Base-by-base conservation (phyloP, 75 land plant genomes). In the Sequoiadendron giganteum region DNA sequence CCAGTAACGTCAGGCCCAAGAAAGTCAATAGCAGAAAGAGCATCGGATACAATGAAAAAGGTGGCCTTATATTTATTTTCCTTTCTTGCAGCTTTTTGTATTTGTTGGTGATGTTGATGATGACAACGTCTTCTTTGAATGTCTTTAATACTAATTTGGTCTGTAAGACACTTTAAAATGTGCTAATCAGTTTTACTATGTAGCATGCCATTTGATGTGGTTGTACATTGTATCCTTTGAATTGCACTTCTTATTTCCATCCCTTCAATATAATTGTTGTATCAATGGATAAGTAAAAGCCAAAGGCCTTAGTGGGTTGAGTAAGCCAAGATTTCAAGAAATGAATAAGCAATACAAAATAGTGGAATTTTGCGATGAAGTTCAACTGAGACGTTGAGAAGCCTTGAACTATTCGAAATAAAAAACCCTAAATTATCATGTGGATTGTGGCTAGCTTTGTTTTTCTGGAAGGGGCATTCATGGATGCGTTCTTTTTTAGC, bases 21-120 rank as follows among this genome's bases (percentile, higher is more conserved):
- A 88, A 48, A 92, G 88, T 88, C 92, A 28, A 90, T 93, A 87
- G 78, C 88, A 38, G 94, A 93, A 90, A 94, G 86, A 88, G 6
- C 93, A 43, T 10, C 28, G 85, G 82, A 85, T 42, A 43, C 90
- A 14, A 90, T 91, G 87, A 88, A 73, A 42, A 93, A 93, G 94
- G 95, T 93, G 3, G 45, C 70, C 32, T 40, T 72, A 52, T 70
- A 7, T 40, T 61, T 42, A 39, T 38, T 85, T 48, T 43, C 42
- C 77, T 86, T 19, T 56, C 2, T 79, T 77, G 14, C 45, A 79
- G 7, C 8, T 19, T 79, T 40, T 79, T 40, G 21, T 65, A 25
- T 65, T 25, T 65, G 28, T 65, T 65, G n/a, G 28, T 52, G 54
- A 52, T 52, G 54, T 14, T 52, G 54, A 11, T 13, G 54, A 52